Conservation (phyloP, 2,329 filamentous ascomycete species). For the Xylaria arbuscula region DNA sequence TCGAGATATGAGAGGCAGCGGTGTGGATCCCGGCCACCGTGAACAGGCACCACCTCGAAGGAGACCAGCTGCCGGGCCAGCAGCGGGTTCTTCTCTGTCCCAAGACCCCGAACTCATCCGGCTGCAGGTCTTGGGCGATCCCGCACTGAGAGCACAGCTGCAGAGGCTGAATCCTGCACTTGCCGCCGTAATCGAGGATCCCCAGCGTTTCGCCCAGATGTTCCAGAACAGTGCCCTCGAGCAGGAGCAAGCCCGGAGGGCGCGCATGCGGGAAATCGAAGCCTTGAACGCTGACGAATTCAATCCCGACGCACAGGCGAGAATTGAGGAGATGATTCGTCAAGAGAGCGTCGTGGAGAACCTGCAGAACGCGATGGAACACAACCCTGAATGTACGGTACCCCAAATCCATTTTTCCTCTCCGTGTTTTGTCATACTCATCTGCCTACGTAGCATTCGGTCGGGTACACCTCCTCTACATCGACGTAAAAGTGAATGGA, state of each 20-base stretch:
- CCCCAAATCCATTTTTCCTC: neutral
- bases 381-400: constrained; percentile 91
- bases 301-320: constrained; percentile 88
- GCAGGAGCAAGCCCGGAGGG: constrained; percentile 77
- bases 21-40: constrained; percentile 52
- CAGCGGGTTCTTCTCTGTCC: constrained; percentile 46
- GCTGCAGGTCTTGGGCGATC: constrained; percentile 83
- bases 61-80: constrained; percentile 38
- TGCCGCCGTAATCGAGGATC: constrained; percentile 79
- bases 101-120: constrained; percentile 85
- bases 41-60: constrained; percentile 51
- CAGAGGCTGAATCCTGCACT: constrained; percentile 80
- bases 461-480: constrained; percentile 94
- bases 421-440: constrained; percentile 32
- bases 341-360: constrained; percentile 96
- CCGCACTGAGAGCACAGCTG: constrained; percentile 76
- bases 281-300: constrained; percentile 93
- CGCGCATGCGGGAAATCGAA: constrained; percentile 84
- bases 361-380: constrained; percentile 93
- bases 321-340: constrained; percentile 97
- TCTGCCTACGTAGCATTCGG: constrained; percentile 78
- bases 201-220: constrained; percentile 78
- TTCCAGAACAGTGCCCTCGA: constrained; percentile 74
- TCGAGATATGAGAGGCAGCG: constrained; percentile 65
- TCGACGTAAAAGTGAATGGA: constrained; percentile 94